These are phyloP conservation scores for Fomitopsis schrenkii DNA, from an alignment of 1,284 basidiomycete genomes.

Conservation along the genomic window DNA sequence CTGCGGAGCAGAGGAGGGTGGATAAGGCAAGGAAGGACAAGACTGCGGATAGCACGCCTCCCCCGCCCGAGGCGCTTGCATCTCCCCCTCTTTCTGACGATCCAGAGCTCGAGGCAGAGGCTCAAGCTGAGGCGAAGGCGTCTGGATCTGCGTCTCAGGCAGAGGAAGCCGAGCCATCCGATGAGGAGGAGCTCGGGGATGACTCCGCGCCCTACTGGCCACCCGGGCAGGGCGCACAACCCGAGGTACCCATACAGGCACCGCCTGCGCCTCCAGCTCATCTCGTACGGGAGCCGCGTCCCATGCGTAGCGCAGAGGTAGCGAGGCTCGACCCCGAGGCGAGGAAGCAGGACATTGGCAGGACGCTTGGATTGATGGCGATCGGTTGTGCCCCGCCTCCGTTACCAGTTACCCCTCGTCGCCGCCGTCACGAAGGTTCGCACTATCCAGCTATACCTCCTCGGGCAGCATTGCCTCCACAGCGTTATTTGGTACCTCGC, in stretches of 20 bases:
- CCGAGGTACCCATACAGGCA: not conserved
- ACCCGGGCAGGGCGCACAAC: not conserved
- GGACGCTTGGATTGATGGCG: not conserved
- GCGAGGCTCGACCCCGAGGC: not conserved
- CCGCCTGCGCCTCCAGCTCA: not conserved
- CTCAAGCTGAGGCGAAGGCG: not conserved
- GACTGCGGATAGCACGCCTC: not conserved
- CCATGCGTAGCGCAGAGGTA: not conserved
- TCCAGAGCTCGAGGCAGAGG: not conserved
- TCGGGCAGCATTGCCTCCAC: not conserved
- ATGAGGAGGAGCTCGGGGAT: not conserved
- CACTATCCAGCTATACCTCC: not conserved
- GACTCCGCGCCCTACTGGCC: not conserved
- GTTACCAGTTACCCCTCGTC: not conserved
- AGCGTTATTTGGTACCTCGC: not conserved
- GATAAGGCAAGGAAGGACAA: not conserved
- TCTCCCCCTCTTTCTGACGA: not conserved
- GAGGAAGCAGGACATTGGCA: not conserved
- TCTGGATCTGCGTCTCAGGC: not conserved
- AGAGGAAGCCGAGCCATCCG: not conserved
- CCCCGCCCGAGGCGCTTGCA: not conserved
- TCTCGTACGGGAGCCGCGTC: no score
- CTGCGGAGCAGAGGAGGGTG: not conserved
- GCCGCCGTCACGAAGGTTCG: not conserved
- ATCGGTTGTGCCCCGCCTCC: not conserved